Base-by-base conservation (phyloP, 1,284 basidiomycete species). In the Cryptococcus deneoformans region DNA sequence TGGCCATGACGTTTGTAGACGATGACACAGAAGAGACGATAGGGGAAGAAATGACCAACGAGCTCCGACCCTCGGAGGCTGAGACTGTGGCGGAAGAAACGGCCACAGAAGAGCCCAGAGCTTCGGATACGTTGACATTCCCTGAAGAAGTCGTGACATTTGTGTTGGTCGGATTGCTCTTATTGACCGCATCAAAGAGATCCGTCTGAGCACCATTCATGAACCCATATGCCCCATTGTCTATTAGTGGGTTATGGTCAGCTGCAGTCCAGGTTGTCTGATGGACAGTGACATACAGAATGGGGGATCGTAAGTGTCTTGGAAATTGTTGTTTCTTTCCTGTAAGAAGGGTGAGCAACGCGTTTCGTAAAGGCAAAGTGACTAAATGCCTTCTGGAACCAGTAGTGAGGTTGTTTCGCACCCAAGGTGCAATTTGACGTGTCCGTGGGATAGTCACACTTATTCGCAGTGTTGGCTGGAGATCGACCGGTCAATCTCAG, bases 161-260 rank as follows among this genome's bases (percentile, higher is more conserved):
- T 20, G 36, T 40, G 29, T 46, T 40, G 36, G 36, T 24, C 34
- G 48, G 8, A 37, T n/a, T 24, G 38, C 35, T 29, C n/a, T 39
- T 48, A 36, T 48, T 44, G 12, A 53, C 52, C 14, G 58, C 62
- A 7, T 67, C 69, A 57, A 73, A 79, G 38, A 79, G 68, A 57
- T 80, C 76, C 35, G 73, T 75, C 64, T 80, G 78, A 24, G 78
- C 78, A 36, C 78, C 78, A 54, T 80, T 66, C 57, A 65, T 67
- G 62, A 73, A 80, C 12, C 77, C 77, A 51, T 76, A 79, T 14
- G 68, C 68, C 38, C 56, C 65, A 59, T 79, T 77, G 61, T 80
- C 68, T 69, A 46, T 5, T 6, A 24, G 24, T 4, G 20, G 24
- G 59, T 57, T 12, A 14, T 29, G 12, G 36, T 20, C 46, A 47